Evolutionary conservation across 2,329 filamentous ascomycete species (phyloP).

Genomic region (Beauveria bassiana): DNA sequence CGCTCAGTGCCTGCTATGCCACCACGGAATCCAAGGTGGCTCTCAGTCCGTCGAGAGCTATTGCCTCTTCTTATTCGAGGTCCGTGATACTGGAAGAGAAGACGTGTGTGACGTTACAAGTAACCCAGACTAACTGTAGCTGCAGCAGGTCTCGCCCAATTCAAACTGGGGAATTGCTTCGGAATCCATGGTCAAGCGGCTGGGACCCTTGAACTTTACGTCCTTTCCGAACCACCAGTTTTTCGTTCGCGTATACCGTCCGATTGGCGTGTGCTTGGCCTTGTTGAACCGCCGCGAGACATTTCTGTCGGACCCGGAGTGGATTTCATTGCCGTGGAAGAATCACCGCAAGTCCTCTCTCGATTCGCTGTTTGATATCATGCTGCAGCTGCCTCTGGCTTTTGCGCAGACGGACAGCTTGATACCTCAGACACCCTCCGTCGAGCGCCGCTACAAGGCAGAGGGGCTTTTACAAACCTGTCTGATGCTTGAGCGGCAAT

Average conservation of each 20-base stretch:
- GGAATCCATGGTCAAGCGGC: constrained; percentile 29
- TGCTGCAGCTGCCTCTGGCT: constrained; percentile 39
- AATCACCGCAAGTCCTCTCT: constrained; percentile 41
- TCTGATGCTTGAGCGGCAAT: constrained; percentile 38
- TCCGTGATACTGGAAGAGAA: constrained; percentile 20
- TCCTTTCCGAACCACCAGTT: constrained; percentile 50
- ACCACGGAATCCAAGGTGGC: constrained; percentile 25
- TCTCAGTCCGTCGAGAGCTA: constrained; percentile 30
- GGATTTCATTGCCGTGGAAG: constrained; percentile 45
- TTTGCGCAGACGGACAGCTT: constrained; percentile 38
- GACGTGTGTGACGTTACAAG: background rate
- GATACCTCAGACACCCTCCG: constrained; percentile 29
- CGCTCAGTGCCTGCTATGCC: constrained; percentile 36
- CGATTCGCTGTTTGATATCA: constrained; percentile 45
- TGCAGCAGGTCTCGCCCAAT: constrained; percentile 38
- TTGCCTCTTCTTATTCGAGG: constrained; percentile 48
- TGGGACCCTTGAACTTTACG: constrained; percentile 39
- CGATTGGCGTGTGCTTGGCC: constrained; percentile 41
- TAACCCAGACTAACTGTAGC: constrained; percentile 1
- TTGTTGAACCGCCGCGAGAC: constrained; percentile 42
- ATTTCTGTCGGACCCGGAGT: constrained; percentile 44
- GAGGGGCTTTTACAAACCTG: constrained; percentile 42
- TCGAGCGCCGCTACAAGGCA: constrained; percentile 35
- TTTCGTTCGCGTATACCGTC: constrained; percentile 48
- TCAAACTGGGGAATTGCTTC: constrained; percentile 30